These are phyloP conservation scores for Arxiozyma heterogenica DNA, from an alignment of 1,139 yeast species.

Conservation along the genomic window DNA sequence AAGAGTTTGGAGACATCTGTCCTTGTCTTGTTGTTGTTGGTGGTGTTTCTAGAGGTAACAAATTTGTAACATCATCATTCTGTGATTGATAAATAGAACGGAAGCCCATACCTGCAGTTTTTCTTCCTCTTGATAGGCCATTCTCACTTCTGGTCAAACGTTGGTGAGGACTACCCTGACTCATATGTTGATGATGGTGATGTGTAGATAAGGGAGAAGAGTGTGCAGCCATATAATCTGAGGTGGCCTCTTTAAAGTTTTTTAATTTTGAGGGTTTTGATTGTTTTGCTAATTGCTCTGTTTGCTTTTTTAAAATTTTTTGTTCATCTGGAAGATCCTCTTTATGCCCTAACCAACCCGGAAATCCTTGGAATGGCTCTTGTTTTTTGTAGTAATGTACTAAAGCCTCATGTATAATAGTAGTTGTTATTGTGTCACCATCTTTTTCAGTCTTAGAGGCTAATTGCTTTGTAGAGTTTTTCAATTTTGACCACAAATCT, in stretches of 20 bases:
- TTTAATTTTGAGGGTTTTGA: conserved; percentile 6
- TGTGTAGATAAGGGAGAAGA: conserved; percentile 1
- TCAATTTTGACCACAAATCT: conserved; percentile 28
- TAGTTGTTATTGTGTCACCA: conserved; percentile 32
- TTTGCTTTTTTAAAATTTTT: conserved; percentile 23
- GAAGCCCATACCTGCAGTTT: conserved; percentile 11
- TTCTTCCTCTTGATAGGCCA: conserved; percentile 2
- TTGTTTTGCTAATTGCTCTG: conserved; percentile 11
- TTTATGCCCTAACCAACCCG: conserved; percentile 36
- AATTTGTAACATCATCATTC: neutral
- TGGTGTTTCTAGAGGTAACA: conserved; percentile 1
- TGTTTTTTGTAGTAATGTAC: conserved; percentile 29
- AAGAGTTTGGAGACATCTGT: neutral
- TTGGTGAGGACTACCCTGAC: neutral
- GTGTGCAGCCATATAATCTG: neutral
- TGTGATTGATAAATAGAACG: conserved; percentile 9
- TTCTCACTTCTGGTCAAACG: neutral
- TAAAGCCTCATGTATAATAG: conserved; percentile 34
- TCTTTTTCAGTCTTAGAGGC: conserved; percentile 33
- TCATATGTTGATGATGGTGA: neutral
- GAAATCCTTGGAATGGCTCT: conserved; percentile 32
- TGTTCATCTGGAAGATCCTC: conserved; percentile 30
- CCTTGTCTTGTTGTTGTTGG: neutral
- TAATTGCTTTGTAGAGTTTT: conserved; percentile 25
- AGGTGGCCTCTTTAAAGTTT: conserved; percentile 2